Base-by-base conservation (phyloP, 176 grass and related monocot genomes). In the Aegilops bicornis region DNA sequence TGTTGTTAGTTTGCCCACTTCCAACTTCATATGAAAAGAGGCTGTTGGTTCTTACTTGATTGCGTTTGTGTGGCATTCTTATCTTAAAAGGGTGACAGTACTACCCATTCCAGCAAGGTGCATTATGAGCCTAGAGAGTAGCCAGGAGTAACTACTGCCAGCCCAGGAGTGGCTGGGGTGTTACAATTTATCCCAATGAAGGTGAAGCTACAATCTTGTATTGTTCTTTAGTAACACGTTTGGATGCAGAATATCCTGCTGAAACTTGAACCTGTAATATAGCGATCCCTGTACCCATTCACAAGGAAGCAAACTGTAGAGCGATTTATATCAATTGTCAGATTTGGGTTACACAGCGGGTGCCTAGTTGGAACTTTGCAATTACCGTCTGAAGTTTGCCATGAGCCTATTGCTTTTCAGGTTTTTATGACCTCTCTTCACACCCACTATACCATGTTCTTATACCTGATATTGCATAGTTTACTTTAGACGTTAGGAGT, bases 201-300 rank as follows among this genome's bases (percentile, higher is more conserved):
- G 24, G 7, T 67, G 56, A 56, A 82, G 24, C 29, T 72, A 25
- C 66, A 88, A 72, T 19, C 5, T 84, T 79, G 16, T 83, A 22
- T 73, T 78, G 12, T 25, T 78, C 25, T 68, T 68, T 75, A 16
- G 5, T 10, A 76, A 39, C 65, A 68, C 27, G 17, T 58, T 42
- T 76, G 43, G 45, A 17, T 67, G 78, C 19, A 88, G 24, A 77
- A 77, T 70, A 35, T 61, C 45, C 29, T 62, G 50, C 42, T 87
- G 25, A 74, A 50, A 75, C 23, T 25, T 71, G 64, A 40, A 60
- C 14, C 22, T 69, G 59, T 25, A 64, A 68, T 35, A 61, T 79
- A 42, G 2, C 5, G 40, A 47, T 69, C 60, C 19, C 67, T 68
- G 5, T 64, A 37, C 59, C 24, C 35, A 25, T 81, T 42, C 2